Conservation (phyloP, 441 rosid genomes). For the Heliophila coronopifolia region DNA sequence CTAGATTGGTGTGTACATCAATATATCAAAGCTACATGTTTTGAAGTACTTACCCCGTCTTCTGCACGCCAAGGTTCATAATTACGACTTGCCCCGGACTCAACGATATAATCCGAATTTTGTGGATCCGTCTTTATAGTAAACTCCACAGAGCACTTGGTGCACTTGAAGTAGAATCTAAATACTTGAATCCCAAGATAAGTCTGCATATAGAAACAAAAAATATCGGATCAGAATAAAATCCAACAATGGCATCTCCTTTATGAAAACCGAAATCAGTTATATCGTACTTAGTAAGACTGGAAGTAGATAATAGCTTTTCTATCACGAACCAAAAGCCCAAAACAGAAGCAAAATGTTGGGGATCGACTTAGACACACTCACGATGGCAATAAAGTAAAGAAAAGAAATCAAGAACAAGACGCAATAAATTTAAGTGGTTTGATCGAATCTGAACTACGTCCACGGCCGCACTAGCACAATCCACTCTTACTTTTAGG, state of each 20-base stretch:
- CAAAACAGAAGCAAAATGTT: too few species aligned
- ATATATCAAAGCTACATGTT: constrained; percentile 5
- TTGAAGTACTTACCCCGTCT: constrained; percentile 49
- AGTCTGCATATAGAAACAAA: constrained; percentile 38
- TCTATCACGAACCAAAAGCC: too few species aligned
- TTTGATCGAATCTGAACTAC: too few species aligned
- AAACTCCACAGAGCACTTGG: constrained; percentile 74
- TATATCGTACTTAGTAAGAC: too few species aligned
- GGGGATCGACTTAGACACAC: too few species aligned
- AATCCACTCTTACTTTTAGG: too few species aligned
- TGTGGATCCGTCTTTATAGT: constrained; percentile 80
- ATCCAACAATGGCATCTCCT: constrained; percentile 6
- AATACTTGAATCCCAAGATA: constrained; percentile 77
- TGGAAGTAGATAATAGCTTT: too few species aligned
- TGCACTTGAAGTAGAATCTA: constrained; percentile 69
- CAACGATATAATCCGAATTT: constrained; percentile 70
- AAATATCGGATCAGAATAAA: not conserved
- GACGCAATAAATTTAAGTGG: too few species aligned
- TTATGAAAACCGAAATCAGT: not conserved
- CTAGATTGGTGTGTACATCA: not conserved
- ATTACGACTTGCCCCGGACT: constrained; percentile 72
- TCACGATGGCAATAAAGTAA: too few species aligned
- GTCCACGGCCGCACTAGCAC: too few species aligned
- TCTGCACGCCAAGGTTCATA: constrained; percentile 88
- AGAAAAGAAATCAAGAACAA: too few species aligned